Conservation (phyloP, 139 green algal genomes). For the Closterium sp. region DNA sequence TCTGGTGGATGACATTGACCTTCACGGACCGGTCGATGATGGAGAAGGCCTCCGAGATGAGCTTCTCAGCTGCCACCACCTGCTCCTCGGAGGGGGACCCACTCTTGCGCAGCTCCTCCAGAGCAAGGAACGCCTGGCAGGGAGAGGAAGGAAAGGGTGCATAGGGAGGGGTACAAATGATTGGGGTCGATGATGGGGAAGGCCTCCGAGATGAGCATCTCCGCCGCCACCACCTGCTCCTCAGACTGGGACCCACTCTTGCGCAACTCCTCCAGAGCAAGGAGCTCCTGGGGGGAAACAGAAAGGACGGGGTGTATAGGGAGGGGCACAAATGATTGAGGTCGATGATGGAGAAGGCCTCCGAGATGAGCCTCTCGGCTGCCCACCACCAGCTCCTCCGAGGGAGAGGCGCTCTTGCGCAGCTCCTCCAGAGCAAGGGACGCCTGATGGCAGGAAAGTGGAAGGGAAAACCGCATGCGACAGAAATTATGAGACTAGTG, state of each 20-base stretch:
- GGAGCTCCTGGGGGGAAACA: slow-evolving; percentile 3
- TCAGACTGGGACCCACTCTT: not conserved
- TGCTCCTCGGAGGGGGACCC: not conserved
- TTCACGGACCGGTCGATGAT: slow-evolving; percentile 51
- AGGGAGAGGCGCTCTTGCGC: no score
- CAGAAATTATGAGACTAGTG: no score
- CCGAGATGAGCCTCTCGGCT: not conserved
- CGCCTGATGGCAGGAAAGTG: no score
- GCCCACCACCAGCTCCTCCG: no score
- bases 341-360: slow-evolving; percentile 20
- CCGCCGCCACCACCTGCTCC: slow-evolving; percentile 20
- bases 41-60: slow-evolving; percentile 34
- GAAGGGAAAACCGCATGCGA: not conserved
- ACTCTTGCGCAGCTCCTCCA: slow-evolving; percentile 23
- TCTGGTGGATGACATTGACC: slow-evolving; percentile 42
- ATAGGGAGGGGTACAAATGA: not conserved
- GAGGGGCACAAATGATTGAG: not conserved
- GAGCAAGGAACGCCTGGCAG: slow-evolving; percentile 22
- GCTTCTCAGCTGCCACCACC: slow-evolving; percentile 28
- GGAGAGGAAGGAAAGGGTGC: no score
- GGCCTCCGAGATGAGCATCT: slow-evolving; percentile 44
- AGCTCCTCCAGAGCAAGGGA: no score
- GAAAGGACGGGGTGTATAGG: no score
- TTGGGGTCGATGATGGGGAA: not conserved
- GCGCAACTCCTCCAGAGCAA: slow-evolving; percentile 32